phyloP scores from a whole-genome alignment of 75 land plant genomes.

The Sequoiadendron giganteum region DNA sequence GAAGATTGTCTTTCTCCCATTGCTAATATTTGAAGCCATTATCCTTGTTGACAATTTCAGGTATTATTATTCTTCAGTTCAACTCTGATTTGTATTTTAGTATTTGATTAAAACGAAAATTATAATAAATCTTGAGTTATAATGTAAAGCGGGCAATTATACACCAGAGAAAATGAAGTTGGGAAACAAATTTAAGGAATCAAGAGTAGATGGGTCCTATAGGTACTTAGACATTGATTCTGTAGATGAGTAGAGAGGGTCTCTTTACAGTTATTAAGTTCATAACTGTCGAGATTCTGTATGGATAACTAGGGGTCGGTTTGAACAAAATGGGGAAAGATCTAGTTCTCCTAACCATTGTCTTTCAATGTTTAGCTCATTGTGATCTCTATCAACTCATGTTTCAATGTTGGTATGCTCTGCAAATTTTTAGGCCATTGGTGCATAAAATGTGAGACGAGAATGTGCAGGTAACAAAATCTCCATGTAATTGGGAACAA shows the following conservation, averaged over 20 bases:
- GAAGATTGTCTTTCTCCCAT: constrained; percentile 87
- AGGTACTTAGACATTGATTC: not conserved
- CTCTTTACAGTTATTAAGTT: not conserved
- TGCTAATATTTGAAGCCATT: constrained; percentile 63
- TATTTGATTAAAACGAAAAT: not conserved
- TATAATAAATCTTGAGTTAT: not conserved
- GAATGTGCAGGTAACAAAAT: not conserved
- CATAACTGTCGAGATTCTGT: not conserved
- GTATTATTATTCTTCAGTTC: constrained; percentile 31
- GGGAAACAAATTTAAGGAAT: not conserved
- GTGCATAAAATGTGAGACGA: not conserved
- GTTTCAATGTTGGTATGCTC: not conserved
- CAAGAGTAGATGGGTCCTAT: not conserved
- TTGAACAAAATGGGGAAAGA: no score
- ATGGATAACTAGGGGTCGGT: no score
- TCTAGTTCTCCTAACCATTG: no score
- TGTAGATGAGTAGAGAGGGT: not conserved
- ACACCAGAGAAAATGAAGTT: not conserved
- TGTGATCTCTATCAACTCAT: not conserved
- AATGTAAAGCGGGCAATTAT: not conserved
- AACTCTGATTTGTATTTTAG: not conserved
- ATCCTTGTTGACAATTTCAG: constrained; percentile 90
- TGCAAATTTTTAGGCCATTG: not conserved
- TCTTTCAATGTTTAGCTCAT: no score
- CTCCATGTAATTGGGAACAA: not conserved